Conservation (phyloP, 176 grass and related monocot species). For the Triticum aestivum region IWGSC_CS_RefSeq_v2.1 NC_057795.1:247656517-247657016, state of each 20-base stretch:
- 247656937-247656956: conserved; percentile 29
- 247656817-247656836: neutral
- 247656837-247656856: neutral
- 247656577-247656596: neutral
- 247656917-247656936: neutral
- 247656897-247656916: conserved; percentile 4
- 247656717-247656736: neutral
- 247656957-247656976: conserved; percentile 26
- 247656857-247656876: neutral
- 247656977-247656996: conserved; percentile 30
- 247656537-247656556: neutral
- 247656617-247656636: no score
- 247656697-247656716: no score
- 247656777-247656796: neutral
- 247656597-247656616: neutral
- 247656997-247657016: neutral
- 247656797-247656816: neutral
- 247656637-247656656: neutral
- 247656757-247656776: neutral
- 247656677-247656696: no score
- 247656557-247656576: neutral
- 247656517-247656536: neutral
- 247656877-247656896: neutral
- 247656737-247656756: neutral
- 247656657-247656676: neutral